Evolutionary conservation across 164 flowering plant genomes (phyloP), one percentile per base, ranked within the genome.

Genomic region (Annona cherimola): DNA sequence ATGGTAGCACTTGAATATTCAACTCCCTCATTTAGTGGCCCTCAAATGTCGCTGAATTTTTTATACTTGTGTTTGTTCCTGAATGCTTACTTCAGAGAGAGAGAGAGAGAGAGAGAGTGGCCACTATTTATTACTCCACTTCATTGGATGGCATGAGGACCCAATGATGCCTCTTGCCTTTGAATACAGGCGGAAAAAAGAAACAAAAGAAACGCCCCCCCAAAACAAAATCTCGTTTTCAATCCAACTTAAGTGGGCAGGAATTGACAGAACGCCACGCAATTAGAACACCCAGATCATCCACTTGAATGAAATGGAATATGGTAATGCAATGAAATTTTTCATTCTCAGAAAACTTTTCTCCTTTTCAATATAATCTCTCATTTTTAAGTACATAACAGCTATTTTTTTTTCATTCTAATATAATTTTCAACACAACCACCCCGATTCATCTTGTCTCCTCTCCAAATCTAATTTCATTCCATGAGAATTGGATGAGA

Each of bases 191-290:
- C 19, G 44, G 44, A 43, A 64, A 20, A n/a, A 61, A 20, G 63
- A 61, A 4, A 61, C 26, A 61, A 7, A 61, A 16, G 63, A 61
- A 61, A 7, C 5, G 3, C 64, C 35, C 35, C 9, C 57, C 9
- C 57, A 50, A 50, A 66, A 19, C 20, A 44, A 43, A 0, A 42
- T 66, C 42, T 66, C 2, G 19, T 43, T 42, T 66, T 19, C 54
- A 43, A 43, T 5, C 19, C 35, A 18, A 18, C 54, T 42, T 66
- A 8, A 44, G 54, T 43, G 50, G 69, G 40, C 39, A 5, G 40
- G 41, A 50, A 66, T n/a, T 66, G 54, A 66, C 69, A 66, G 19
- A 66, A 44, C 69, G 42, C 69, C 54, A 44, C 43, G 69, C 40
- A 18, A 66, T 66, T 66, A 42, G n/a, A 45, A 44, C 16, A 66